Evolutionary conservation across 2,329 filamentous ascomycete genomes (phyloP).

Genomic region (Byssochlamys sp.): DNA sequence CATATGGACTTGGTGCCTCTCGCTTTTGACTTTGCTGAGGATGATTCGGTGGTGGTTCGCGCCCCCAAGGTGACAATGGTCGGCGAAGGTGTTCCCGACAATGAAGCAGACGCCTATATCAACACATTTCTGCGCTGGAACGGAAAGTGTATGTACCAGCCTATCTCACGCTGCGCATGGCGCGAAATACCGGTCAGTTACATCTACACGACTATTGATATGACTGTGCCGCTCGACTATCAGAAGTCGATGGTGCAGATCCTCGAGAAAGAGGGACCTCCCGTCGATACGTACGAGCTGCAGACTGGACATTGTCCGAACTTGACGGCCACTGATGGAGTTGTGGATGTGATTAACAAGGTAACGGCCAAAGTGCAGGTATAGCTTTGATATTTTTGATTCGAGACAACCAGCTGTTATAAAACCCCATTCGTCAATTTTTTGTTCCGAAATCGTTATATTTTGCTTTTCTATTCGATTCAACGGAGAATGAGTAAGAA

Average conservation of each 20-base stretch:
- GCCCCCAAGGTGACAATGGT: conserved; percentile 6
- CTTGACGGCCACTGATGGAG: background rate
- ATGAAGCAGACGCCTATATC: conserved; percentile 1
- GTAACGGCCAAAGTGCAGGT: background rate
- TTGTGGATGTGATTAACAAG: conserved; percentile 2
- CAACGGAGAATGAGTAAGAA: no score
- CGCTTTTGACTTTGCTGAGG: conserved; percentile 8
- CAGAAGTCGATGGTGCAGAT: conserved; percentile 7
- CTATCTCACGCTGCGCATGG: conserved; percentile 7
- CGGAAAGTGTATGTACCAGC: conserved; percentile 9
- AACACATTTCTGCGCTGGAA: conserved; percentile 7
- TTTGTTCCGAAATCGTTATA: no score
- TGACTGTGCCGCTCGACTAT: conserved; percentile 9
- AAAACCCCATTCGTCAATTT: no score
- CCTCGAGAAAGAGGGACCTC: conserved; percentile 5
- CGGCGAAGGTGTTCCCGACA: background rate
- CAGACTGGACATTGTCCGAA: conserved; percentile 8
- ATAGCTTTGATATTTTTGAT: background rate
- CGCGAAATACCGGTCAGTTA: conserved; percentile 9
- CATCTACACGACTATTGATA: conserved; percentile 6
- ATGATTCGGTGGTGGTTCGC: conserved; percentile 3
- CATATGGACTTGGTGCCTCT: conserved; percentile 8
- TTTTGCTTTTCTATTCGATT: no score
- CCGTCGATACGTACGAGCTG: conserved; percentile 6
- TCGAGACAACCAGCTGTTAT: no score